Conservation (phyloP, 306 rosid genomes). For the Sindora glabra region DNA sequence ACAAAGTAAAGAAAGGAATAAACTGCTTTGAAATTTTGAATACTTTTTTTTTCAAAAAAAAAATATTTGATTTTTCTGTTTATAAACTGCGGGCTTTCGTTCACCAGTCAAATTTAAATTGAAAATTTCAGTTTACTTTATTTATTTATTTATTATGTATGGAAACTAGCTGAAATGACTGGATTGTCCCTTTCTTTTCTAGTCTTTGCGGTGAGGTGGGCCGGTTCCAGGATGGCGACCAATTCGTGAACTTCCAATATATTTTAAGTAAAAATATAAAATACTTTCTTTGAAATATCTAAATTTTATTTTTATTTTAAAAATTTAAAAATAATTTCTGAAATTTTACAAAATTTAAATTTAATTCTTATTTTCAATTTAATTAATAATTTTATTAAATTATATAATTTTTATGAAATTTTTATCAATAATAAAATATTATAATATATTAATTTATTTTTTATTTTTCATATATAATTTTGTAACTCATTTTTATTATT, state of each 20-base stretch:
- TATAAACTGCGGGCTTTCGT: conserved; percentile 34
- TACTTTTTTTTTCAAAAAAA: not conserved
- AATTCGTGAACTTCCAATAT: not conserved
- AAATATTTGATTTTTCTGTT: conserved; percentile 11
- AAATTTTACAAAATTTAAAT: too few species aligned
- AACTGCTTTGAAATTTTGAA: not conserved
- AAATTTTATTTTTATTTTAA: not conserved
- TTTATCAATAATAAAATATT: too few species aligned
- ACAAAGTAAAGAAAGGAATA: not conserved
- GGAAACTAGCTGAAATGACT: conserved; percentile 24
- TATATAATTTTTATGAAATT: too few species aligned
- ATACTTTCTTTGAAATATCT: not conserved
- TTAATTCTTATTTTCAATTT: too few species aligned
- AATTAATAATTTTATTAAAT: too few species aligned
- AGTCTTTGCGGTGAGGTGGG: not conserved
- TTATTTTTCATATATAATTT: too few species aligned
- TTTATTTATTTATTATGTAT: not conserved
- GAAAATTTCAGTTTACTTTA: not conserved
- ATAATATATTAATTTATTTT: too few species aligned
- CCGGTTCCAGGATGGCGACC: not conserved
- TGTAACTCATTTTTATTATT: too few species aligned
- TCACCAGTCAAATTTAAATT: conserved; percentile 46
- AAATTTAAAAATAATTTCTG: too few species aligned
- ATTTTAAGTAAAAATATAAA: not conserved
- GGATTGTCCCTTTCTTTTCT: not conserved